phyloP scores from a whole-genome alignment of 2,329 filamentous ascomycete genomes.

The Penicillium sp. region DNA sequence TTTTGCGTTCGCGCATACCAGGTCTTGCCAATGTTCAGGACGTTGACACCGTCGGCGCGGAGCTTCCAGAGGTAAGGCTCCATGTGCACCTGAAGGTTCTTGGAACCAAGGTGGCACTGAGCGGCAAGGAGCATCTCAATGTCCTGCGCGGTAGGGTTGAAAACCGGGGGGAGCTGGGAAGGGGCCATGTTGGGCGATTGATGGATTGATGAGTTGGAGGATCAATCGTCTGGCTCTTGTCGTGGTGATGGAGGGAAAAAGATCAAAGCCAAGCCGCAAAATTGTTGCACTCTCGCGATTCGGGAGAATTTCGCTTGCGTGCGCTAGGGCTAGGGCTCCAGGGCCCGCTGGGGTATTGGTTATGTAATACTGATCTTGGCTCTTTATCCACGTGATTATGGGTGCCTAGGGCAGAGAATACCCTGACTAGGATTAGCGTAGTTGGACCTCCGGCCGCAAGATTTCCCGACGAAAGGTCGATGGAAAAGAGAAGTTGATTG shows the following conservation, averaged over 20 bases:
- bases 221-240: constrained; percentile 50
- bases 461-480: constrained; percentile 33
- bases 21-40: constrained; percentile 99
- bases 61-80: constrained; percentile 99
- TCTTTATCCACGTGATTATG: neutral
- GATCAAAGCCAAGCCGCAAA: constrained; percentile 33
- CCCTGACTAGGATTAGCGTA: constrained; percentile 28
- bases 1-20: constrained; percentile 62
- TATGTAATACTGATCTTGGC: constrained; percentile 10
- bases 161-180: constrained; percentile 86
- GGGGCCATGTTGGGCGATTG: constrained; percentile 83
- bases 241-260: constrained; percentile 37
- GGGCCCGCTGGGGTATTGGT: neutral
- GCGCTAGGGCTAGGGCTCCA: constrained; percentile 41
- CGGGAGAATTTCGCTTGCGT: constrained; percentile 41
- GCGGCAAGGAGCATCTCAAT: constrained; percentile 99
- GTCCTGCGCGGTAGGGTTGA: constrained; percentile 97
- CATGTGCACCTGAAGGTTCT: constrained; percentile 99
- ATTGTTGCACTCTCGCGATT: constrained; percentile 27
- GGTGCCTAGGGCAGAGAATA: neutral
- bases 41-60: constrained; percentile 95
- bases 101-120: constrained; percentile 93
- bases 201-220: constrained; percentile 44
- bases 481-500: constrained; percentile 21
- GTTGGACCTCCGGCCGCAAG: constrained; percentile 23